Base-by-base conservation (phyloP, 768 basidiomycete species). In the Mrakia gelida region DNA sequence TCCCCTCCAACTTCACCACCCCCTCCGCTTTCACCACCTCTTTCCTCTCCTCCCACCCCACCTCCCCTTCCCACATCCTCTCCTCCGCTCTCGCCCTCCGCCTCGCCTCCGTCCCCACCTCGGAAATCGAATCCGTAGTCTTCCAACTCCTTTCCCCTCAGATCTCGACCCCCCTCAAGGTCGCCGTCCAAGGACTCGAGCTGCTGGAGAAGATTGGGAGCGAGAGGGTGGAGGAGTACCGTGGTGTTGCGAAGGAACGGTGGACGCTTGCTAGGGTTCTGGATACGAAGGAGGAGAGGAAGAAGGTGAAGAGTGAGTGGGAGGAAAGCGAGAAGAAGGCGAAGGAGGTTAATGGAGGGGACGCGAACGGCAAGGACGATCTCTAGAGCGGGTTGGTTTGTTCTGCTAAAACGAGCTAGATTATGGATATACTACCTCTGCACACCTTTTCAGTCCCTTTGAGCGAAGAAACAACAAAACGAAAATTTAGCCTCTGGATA, bases 21-120 rank as follows among this genome's bases (percentile, higher is more conserved):
- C 80, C 90, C n/a, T 89, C 91, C 61, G 87, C 87, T 0, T 91
- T 88, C 85, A 94, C 92, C 81, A 88, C 90, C 26, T 89, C 92
- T 79, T 94, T 91, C 83, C 87, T 94, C 18, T 92, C 95, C 82
- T 86, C 82, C 23, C 88, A 91, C 79, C 85, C 89, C 0, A 81
- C 84, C 0, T 87, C 87, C 15, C 86, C 89, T 0, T 79, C 83
- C 2, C 89, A 89, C 0, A 85, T 92, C 49, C 84, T 96, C 10
- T 91, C 89, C 4, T 87, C 86, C 61, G 93, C 93, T 9, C 87
- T 87, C 81, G 92, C 87, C 1, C 85, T 87, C 21, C 85, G 82
- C 26, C 54, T 1, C 34, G 63, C n/a, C 59, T 78, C 3, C 49
- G 41, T 65, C 86, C 86, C 4, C 83, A 87, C 83, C 54, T 87